Base-by-base conservation (phyloP, 768 basidiomycete species). In the Xanthoconium purpureum region DNA sequence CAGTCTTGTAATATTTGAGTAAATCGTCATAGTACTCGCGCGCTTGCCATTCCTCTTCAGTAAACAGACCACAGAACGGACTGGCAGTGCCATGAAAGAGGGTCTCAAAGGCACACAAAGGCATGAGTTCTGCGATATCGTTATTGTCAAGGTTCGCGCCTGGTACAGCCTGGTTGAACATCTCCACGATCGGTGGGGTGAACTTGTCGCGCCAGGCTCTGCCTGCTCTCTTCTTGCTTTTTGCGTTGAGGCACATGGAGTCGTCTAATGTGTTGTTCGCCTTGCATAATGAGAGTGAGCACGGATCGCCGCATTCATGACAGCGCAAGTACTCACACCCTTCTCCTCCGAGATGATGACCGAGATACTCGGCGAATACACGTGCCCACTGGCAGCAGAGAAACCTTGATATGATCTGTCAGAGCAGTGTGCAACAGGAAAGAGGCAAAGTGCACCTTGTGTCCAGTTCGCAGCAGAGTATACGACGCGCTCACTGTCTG, bases 101-200 rank as follows among this genome's bases (percentile, higher is more conserved):
- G n/a, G 82, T 88, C 62, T 93, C 88, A 64, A 94, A 92, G 0
- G 90, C 79, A 66, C 94, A 95, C 43, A 94, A 74, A 3, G 84
- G 79, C 69, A 91, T 83, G 35, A 94, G 74, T 54, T 74, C 77
- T 48, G 76, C 73, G 3, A 84, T 73, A 60, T 95, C 88, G 6
- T 59, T 53, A 13, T 78, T 62, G 1, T 73, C 76, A 28, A 96
- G 71, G 29, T 81, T 75, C 2, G 86, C 85, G 29, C 85, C 87
- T 3, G 84, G 83, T 0, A 88, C 81, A 33, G 77, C 79, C 15
- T 64, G 29, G 63, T 89, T 88, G 37, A 94, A 73, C 24, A 84
- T 81, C 1, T 73, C 69, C 0, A 80, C 81, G 38, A 90, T 84
- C 0, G 80, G 70, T 0, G 80, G 73, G 1, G 79, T 80, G 60